Conservation (phyloP, 352 stramenopile genomes). For the Phytopythium chamaehyphon region DNA sequence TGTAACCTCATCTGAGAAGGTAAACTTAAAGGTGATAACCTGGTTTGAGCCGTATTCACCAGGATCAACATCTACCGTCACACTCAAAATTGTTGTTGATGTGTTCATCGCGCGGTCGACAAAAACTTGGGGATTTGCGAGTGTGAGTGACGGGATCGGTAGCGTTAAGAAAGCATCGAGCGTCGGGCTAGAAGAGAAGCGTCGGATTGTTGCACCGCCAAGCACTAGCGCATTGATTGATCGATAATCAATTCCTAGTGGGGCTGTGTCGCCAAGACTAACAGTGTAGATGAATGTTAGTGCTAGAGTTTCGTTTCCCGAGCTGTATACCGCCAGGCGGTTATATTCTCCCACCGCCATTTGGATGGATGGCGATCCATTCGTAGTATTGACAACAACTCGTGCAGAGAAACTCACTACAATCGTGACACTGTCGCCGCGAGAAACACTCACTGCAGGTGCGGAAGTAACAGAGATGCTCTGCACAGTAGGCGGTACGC, state of each 20-base stretch:
- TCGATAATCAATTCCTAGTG: slow-evolving; percentile 47
- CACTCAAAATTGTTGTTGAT: slow-evolving; percentile 33
- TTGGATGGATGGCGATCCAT: slow-evolving; percentile 49
- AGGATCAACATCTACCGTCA: slow-evolving; percentile 40
- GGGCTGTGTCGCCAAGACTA: slow-evolving; percentile 48
- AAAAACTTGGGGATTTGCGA: slow-evolving; percentile 40
- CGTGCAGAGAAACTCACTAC: slow-evolving; percentile 59
- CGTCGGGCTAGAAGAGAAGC: slow-evolving; percentile 37
- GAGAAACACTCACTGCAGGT: slow-evolving; percentile 33
- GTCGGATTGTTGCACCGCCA: slow-evolving; percentile 60
- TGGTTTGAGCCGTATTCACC: slow-evolving; percentile 72
- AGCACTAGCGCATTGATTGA: slow-evolving; percentile 40
- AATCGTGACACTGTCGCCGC: slow-evolving; percentile 42
- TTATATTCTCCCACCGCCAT: slow-evolving; percentile 60
- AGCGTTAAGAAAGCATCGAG: slow-evolving; percentile 59
- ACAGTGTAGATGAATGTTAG: slow-evolving; percentile 69
- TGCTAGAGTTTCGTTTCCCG: slow-evolving; percentile 39
- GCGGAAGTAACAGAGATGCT: slow-evolving; percentile 32
- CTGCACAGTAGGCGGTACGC: slow-evolving; percentile 36
- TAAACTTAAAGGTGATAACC: slow-evolving; percentile 61
- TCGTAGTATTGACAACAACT: slow-evolving; percentile 50
- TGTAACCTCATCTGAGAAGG: slow-evolving; percentile 73
- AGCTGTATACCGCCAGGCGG: slow-evolving; percentile 55
- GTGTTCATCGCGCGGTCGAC: slow-evolving; percentile 42
- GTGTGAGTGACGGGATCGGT: slow-evolving; percentile 25